Base-by-base conservation (phyloP, 2,329 filamentous ascomycete genomes). In the Cryoendolithus antarcticus region DNA sequence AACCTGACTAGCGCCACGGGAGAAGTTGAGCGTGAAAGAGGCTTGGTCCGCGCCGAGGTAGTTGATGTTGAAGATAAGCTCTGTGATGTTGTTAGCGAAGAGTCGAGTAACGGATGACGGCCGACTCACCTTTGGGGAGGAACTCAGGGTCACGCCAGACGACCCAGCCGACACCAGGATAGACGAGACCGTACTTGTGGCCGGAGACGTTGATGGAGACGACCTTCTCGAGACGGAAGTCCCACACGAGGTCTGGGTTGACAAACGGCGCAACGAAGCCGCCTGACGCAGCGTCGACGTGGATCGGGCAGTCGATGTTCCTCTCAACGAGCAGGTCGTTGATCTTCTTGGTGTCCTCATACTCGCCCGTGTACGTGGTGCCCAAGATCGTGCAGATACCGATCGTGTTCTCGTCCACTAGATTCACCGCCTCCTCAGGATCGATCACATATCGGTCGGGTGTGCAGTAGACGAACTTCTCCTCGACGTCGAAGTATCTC, bases 21-120 rank as follows among this genome's bases (percentile, higher is more conserved):
- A 93, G 70, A 96, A 96, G 71, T 96, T 96, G 43, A 96, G 77
- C 0, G 89, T 95, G 66, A 95, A 95, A 3, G 86, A 94, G 2
- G 86, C 82, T 61, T 96, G 89, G 57, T 95, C 86, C 8, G 89
- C 88, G 36, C 89, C 89, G 4, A 95, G 80, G 65, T 96, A 96
- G 72, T 95, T 95, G 74, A 96, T 95, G 72, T 94, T 95, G 75
- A 96, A 96, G 53, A 96, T 86, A 13, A 95, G 78, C 55, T 95
- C 88, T 58, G 45, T 9, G n/a, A 7, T 6, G 8, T 11, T n/a
- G 19, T 33, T 8, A 37, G 9, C 34, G 9, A 9, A 35, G 5
- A 9, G 29, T 19, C 29, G 9, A 39, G 32, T 3, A 19, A 12
- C 11, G 24, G n/a, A 21, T 35, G 9, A 32, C 7, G 7, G 24